phyloP scores from a whole-genome alignment of 1,139 yeast species.

The Zygoascus sp. region DNA sequence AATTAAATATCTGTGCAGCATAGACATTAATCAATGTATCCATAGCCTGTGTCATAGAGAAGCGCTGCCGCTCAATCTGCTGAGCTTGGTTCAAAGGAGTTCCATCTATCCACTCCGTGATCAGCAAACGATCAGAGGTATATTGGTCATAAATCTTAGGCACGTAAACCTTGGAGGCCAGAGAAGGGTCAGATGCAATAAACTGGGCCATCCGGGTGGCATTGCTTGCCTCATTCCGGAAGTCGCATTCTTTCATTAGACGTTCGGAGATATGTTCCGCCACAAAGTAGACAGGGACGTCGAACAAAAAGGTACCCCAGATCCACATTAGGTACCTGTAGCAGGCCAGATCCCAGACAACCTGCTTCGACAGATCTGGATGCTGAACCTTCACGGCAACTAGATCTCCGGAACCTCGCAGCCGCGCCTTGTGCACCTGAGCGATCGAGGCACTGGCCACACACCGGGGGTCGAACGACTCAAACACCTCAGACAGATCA shows the following conservation, averaged over 20 bases:
- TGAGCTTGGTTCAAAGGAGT: slow-evolving; percentile 47
- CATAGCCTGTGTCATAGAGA: slow-evolving; percentile 45
- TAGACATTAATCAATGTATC: slow-evolving; percentile 51
- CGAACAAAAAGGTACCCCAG: slow-evolving; percentile 53
- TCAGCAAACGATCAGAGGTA: slow-evolving; percentile 50
- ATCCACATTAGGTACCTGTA: slow-evolving; percentile 50
- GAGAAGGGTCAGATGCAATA: slow-evolving; percentile 36
- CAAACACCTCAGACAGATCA: slow-evolving; percentile 46
- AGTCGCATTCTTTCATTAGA: slow-evolving; percentile 58
- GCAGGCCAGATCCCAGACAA: slow-evolving; percentile 54
- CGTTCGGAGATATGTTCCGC: slow-evolving; percentile 57
- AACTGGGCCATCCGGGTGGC: slow-evolving; percentile 37
- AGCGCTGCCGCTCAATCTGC: slow-evolving; percentile 41
- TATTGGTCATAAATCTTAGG: slow-evolving; percentile 49
- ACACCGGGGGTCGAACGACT: slow-evolving; percentile 47
- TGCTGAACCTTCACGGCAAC: slow-evolving; percentile 74
- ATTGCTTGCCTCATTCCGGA: slow-evolving; percentile 52
- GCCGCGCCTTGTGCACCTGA: slow-evolving; percentile 58
- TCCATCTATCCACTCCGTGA: slow-evolving; percentile 78
- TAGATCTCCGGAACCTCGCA: slow-evolving; percentile 45
- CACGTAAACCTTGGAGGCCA: slow-evolving; percentile 43
- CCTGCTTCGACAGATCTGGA: slow-evolving; percentile 52
- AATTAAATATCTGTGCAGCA: slow-evolving; percentile 64
- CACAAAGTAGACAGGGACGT: slow-evolving; percentile 56
- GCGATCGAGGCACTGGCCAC: slow-evolving; percentile 73